Percentiles rank a stretch among this genome's conserved stretches.
phyloP scores from a whole-genome alignment of 441 rosid species.

The Arabidopsis hybrid region DNA sequence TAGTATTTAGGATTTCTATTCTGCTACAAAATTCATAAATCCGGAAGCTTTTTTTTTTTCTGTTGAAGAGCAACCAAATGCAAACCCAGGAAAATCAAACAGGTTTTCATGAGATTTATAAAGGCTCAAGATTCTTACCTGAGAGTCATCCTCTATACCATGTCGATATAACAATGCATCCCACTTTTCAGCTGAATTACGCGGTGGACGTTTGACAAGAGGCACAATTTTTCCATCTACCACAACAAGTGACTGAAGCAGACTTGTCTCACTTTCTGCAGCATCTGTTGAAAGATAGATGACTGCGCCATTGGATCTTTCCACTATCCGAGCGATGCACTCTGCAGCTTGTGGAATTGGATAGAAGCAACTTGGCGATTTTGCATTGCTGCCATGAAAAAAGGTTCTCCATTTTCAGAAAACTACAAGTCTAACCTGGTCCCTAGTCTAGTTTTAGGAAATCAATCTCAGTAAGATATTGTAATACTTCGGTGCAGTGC shows the following conservation, averaged over 20 bases:
- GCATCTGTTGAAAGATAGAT: slow-evolving; percentile 97
- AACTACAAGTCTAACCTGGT: neutral
- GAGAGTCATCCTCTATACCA: slow-evolving; percentile 69
- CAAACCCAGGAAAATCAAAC: neutral
- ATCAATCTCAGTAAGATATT: slow-evolving; percentile 1
- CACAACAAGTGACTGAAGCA: slow-evolving; percentile 75
- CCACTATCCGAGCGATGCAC: slow-evolving; percentile 77
- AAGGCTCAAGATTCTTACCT: slow-evolving; percentile 53
- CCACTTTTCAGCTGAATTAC: slow-evolving; percentile 92
- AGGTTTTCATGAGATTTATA: neutral
- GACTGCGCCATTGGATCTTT: slow-evolving; percentile 67
- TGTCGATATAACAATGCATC: slow-evolving; percentile 88
- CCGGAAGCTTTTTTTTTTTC: too few species aligned
- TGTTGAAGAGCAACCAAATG: neutral
- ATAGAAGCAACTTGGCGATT: slow-evolving; percentile 88
- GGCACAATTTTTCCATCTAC: slow-evolving; percentile 76
- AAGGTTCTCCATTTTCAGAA: slow-evolving; percentile 12
- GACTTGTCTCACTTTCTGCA: slow-evolving; percentile 85
- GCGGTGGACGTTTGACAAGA: slow-evolving; percentile 78
- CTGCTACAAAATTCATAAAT: neutral
- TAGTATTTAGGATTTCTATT: neutral
- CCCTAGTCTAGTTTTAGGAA: neutral
- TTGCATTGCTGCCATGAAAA: slow-evolving; percentile 70
- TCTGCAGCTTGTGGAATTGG: slow-evolving; percentile 97
- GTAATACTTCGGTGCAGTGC: neutral